These are phyloP conservation scores for Podaxis carcinomalis DNA, from an alignment of 768 basidiomycete species.

Conservation along the genomic window DNA sequence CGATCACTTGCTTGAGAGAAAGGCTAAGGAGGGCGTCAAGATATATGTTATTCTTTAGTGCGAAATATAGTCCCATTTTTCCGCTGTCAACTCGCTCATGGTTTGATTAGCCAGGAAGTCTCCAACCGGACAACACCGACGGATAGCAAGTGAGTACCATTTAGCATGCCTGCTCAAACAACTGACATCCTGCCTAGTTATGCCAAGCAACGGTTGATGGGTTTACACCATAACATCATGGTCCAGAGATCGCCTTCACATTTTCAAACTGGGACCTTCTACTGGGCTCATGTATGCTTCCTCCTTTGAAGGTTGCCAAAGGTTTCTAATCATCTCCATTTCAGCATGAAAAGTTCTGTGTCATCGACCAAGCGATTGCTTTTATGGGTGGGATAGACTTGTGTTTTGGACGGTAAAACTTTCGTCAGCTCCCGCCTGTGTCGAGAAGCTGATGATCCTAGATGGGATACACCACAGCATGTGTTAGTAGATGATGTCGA, in stretches of 20 bases:
- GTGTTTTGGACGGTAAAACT: conserved; percentile 73
- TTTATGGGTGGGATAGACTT: conserved; percentile 98
- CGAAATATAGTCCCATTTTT: conserved; percentile 20
- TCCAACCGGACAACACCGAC: conserved; percentile 92
- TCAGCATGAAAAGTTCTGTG: conserved; percentile 96
- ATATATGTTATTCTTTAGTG: conserved; percentile 94
- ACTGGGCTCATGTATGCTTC: conserved; percentile 90
- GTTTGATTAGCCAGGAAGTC: conserved; percentile 74
- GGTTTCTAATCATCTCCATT: neutral
- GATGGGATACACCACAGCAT: conserved; percentile 98
- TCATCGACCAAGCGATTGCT: conserved; percentile 94
- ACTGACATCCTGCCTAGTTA: conserved; percentile 41
- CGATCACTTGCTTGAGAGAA: conserved; percentile 80
- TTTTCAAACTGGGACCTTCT: conserved; percentile 95
- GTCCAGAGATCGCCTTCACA: conserved; percentile 97
- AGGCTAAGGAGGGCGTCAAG: conserved; percentile 94
- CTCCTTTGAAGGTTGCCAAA: neutral
- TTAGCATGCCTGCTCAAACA: neutral
- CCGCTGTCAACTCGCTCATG: conserved; percentile 7
- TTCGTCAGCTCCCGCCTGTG: neutral
- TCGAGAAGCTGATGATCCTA: conserved; percentile 20
- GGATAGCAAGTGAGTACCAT: conserved; percentile 72
- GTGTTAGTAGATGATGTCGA: conserved; percentile 82
- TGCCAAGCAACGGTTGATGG: conserved; percentile 75
- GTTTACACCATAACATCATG: conserved; percentile 89